Base-by-base conservation (phyloP, 208 protist species). In the Tritrichomonas foetus region DNA sequence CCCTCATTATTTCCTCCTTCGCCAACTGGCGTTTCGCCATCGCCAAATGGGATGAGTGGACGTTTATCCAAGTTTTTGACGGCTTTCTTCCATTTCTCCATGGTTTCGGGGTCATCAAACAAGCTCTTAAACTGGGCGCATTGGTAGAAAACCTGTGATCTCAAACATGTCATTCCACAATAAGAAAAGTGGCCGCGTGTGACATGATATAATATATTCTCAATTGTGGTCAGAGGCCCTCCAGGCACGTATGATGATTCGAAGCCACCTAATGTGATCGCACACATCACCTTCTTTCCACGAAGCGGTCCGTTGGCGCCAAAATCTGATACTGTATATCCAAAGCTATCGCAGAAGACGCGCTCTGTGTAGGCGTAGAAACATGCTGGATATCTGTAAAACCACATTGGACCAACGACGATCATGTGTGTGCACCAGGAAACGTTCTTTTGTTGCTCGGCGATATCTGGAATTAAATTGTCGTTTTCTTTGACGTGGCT, bases 341-440 rank as follows among this genome's bases (percentile, higher is more conserved):
- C 78, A 36, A 89, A 89, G 8, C 47, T 27, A 39, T 44, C 5
- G 20, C n/a, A 39, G 27, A 89, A 89, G 33, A 89, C 78, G 16
- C 78, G 39, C 9, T 89, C 78, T 39, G 41, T 57, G 13, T 49
- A 89, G 20, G 78, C 78, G 22, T 53, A 14, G 27, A 89, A 89
- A 47, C 78, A 89, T 53, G 78, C 78, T 16, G 78, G 78, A 47
- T 44, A 89, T 57, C 78, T 53, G 47, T 44, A 89, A 30, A 47
- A 89, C 47, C 47, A 89, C 78, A 89, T 89, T 89, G 78, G 78
- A 39, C 78, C 78, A 57, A 89, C 14, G 39, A 89, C 78, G 39
- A 89, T 44, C 47, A 89, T 57, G 16, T 89, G 41, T 89, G 78
- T 89, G 1, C 5, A 27, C 78, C 78, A 89, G 9, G 53, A 33